Evolutionary conservation across 2,329 filamentous ascomycete species (phyloP).

Genomic region (Sporothrix euskadiensis): DNA sequence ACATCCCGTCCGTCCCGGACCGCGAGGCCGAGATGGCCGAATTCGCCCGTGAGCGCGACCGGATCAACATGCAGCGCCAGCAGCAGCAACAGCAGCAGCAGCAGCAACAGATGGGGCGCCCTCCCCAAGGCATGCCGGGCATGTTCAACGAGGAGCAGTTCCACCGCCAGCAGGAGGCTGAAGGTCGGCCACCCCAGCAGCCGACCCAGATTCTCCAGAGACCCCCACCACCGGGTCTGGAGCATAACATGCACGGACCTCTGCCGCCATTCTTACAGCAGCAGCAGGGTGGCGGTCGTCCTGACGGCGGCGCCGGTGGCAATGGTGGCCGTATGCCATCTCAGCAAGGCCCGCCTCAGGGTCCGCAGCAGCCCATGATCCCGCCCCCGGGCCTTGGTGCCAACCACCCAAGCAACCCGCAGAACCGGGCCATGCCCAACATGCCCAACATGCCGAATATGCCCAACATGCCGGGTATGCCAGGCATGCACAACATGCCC

Average conservation of each 20-base stretch:
- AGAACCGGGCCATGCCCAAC: constrained; percentile 51
- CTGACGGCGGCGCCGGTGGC: constrained; percentile 42
- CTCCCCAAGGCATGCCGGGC: constrained; percentile 40
- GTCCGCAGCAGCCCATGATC: constrained; percentile 53
- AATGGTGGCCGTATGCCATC: constrained; percentile 47
- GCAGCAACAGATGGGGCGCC: constrained; percentile 43
- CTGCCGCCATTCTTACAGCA: constrained; percentile 54
- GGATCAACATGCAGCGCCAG: constrained; percentile 38
- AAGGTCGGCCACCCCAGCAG: constrained; percentile 50
- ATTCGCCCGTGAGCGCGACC: constrained; percentile 27
- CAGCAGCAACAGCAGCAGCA: constrained; percentile 34
- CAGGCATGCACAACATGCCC: constrained; percentile 43
- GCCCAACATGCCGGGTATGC: constrained; percentile 22
- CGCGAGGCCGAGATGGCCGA: constrained; percentile 53
- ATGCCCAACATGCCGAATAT: constrained; percentile 27
- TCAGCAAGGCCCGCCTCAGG: constrained; percentile 32
- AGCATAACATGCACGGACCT: constrained; percentile 53
- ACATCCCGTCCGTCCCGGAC: constrained; percentile 49
- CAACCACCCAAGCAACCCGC: constrained; percentile 34
- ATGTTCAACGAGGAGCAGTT: constrained; percentile 53
- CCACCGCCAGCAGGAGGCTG: constrained; percentile 49
- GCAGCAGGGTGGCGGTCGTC: constrained; percentile 38
- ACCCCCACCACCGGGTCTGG: constrained; percentile 61
- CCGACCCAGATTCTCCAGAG: constrained; percentile 66
- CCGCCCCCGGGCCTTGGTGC: constrained; percentile 57